These are phyloP conservation scores for Rhizophora apiculata DNA, from an alignment of 345 rosid genomes.

Conservation along the genomic window DNA sequence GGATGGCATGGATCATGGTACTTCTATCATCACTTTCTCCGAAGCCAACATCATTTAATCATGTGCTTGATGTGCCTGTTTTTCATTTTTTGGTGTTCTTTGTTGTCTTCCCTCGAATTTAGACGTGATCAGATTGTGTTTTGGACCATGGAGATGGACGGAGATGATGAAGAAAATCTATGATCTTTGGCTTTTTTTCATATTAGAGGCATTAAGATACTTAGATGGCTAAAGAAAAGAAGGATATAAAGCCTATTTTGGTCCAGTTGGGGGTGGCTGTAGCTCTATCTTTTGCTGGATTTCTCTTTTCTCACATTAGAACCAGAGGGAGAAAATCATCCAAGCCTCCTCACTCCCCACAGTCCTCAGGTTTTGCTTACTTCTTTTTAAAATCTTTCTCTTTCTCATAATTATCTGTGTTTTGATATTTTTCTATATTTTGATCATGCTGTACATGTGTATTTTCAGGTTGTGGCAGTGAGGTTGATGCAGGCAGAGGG, in stretches of 20 bases:
- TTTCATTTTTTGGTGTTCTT: neutral
- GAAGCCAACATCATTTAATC: neutral
- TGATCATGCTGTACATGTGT: neutral
- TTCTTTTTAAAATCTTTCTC: neutral
- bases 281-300: conserved; percentile 69
- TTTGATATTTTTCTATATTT: neutral
- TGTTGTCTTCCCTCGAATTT: neutral
- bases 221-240: conserved; percentile 41
- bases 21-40: neutral
- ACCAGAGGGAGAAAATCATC: conserved; percentile 32
- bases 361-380: conserved; percentile 35
- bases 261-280: conserved; percentile 66
- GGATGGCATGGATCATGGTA: neutral
- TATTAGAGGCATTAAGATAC: neutral
- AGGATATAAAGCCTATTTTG: conserved; percentile 49
- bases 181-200: conserved; percentile 12
- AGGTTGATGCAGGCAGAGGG: conserved; percentile 16
- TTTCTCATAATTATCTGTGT: neutral
- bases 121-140: neutral
- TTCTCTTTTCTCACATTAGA: conserved; percentile 54
- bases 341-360: conserved; percentile 31
- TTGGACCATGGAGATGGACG: conserved; percentile 41
- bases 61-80: neutral
- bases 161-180: conserved; percentile 36
- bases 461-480: conserved; percentile 33